Evolutionary conservation across 495 filamentous ascomycete species (phyloP), one percentile per base, ranked within the genome.

Genomic region (Pyronema domesticum): DNA sequence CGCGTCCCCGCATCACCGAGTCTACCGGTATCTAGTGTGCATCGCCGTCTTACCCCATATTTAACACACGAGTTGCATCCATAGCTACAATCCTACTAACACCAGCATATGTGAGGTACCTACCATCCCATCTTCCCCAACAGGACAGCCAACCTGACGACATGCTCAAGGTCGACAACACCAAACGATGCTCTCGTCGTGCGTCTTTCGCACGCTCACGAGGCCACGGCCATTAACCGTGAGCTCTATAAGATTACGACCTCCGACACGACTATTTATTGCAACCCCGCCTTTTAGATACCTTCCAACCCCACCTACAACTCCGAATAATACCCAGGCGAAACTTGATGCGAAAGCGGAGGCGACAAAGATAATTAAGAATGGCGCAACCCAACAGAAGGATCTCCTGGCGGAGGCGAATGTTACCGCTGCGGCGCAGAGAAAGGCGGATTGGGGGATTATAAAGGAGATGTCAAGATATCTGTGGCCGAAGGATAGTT

Each of bases 381-480:
- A 40, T 10, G 35, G 35, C 18, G 50, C n/a, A 8, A 37, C 35
- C 10, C 13, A 35, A n/a, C 50, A 1, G 23, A 53, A 53, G 37
- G 50, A 53, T 42, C 9, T 64, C 3, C 55, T 64, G 4, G 57
- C 54, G 11, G 61, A 64, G 23, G 54, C 55, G 7, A 58, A 51
- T 34, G 43, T 64, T 13, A 57, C 75, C 3, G 83, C 76, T 8
- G 84, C 87, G 60, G 88, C 94, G 67, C 91, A 96, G 70, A 77
- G 91, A 46, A 93, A 87, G 68, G 93, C 88, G 6, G 91, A 98
- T 58, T 96, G 93, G 91, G 87, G 86, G 6, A 98, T 98, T 46
- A 89, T 98, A 73, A 93, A 86, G 69, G 87, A 96, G 68, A 95
- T 98, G 89, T 79, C 83, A 43, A 80, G 77, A 53, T 98, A 98